phyloP scores from a whole-genome alignment of 768 basidiomycete species.

The Mycena crocata region DNA sequence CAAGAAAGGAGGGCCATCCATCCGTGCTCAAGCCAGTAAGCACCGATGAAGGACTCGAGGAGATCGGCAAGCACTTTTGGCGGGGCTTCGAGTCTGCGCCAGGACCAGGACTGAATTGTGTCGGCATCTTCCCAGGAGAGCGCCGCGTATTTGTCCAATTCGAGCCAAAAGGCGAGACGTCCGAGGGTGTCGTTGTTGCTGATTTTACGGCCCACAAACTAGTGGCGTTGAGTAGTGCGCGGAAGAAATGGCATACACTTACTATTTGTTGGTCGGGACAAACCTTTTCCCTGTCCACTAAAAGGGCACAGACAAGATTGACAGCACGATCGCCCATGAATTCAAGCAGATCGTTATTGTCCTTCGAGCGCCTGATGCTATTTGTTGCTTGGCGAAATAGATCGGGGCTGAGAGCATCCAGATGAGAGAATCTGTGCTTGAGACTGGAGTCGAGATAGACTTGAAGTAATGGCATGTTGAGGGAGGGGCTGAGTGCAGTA shows the following conservation, averaged over 20 bases:
- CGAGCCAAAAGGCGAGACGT: constrained; percentile 42
- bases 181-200: constrained; percentile 49
- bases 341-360: constrained; percentile 49
- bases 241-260: neutral
- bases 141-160: constrained; percentile 39
- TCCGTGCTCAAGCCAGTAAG: constrained; percentile 44
- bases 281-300: constrained; percentile 41
- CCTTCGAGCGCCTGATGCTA: constrained; percentile 34
- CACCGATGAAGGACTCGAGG: constrained; percentile 46
- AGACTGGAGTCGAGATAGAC: constrained; percentile 9
- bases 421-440: neutral
- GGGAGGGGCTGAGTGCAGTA: neutral
- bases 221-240: neutral
- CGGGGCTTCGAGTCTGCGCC: constrained; percentile 26
- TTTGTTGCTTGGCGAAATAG: constrained; percentile 41
- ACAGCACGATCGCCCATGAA: constrained; percentile 49
- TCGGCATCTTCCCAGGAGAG: constrained; percentile 32
- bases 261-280: constrained; percentile 45
- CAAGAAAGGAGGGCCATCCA: constrained; percentile 40
- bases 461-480: constrained; percentile 20
- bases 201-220: constrained; percentile 40
- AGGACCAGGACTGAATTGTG: constrained; percentile 36
- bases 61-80: constrained; percentile 47
- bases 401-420: neutral
- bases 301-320: constrained; percentile 43